Conservation (phyloP, 2,329 filamentous ascomycete genomes). For the Fusarium sp. region DNA sequence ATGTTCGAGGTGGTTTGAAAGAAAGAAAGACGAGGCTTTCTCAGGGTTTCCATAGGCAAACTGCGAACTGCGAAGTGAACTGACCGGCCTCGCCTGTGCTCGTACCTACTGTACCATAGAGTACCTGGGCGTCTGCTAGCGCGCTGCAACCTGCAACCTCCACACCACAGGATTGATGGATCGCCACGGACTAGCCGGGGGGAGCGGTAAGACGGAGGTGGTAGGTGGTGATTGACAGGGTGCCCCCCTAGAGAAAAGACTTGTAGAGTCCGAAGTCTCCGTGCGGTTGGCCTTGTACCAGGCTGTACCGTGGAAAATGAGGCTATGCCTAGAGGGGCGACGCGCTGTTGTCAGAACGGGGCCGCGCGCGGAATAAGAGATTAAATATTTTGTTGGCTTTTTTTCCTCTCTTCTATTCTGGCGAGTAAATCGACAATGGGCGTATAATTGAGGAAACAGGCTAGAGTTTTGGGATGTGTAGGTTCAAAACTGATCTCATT, state of each 20-base stretch:
- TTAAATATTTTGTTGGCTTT: slow-evolving; percentile 16
- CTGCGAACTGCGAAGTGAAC: slow-evolving; percentile 20
- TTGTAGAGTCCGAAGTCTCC: slow-evolving; percentile 32
- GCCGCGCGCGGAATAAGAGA: slow-evolving; percentile 19
- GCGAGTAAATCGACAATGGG: neutral
- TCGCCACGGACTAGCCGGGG: slow-evolving; percentile 44
- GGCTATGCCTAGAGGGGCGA: slow-evolving; percentile 30
- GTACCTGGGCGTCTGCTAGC: slow-evolving; percentile 39
- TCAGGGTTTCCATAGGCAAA: slow-evolving; percentile 34
- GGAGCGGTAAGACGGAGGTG: slow-evolving; percentile 29
- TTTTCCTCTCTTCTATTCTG: neutral
- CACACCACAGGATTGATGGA: slow-evolving; percentile 40
- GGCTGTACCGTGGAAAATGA: slow-evolving; percentile 26
- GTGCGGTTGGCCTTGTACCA: slow-evolving; percentile 19
- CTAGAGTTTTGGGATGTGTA: neutral
- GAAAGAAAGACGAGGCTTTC: slow-evolving; percentile 33
- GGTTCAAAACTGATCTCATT: neutral
- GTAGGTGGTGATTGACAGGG: slow-evolving; percentile 36
- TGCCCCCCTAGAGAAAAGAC: slow-evolving; percentile 26
- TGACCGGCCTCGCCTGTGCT: slow-evolving; percentile 20
- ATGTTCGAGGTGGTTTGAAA: slow-evolving; percentile 28
- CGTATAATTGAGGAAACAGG: neutral
- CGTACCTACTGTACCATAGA: slow-evolving; percentile 25
- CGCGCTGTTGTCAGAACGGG: slow-evolving; percentile 30
- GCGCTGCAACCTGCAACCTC: slow-evolving; percentile 39